These are phyloP conservation scores for Cryptococcus sp. DNA, from an alignment of 1,284 basidiomycete genomes.

Conservation along the genomic window DNA sequence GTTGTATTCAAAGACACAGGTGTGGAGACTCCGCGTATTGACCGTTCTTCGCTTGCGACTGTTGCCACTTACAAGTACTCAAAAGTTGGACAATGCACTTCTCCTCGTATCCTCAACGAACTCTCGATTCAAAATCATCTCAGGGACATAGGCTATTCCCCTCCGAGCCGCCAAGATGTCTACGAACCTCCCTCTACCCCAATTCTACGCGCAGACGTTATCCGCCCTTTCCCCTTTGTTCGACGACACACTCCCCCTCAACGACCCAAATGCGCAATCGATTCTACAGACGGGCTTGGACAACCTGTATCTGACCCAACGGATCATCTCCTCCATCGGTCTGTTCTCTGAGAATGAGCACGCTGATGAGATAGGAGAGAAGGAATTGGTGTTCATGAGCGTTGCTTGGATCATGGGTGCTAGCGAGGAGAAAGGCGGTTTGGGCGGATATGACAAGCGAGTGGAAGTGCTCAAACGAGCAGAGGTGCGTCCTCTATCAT, in stretches of 20 bases:
- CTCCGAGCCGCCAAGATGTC: constrained; percentile 7
- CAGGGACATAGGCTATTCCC: neutral
- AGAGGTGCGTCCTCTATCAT: constrained; percentile 59
- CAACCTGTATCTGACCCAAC: constrained; percentile 49
- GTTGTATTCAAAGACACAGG: no score
- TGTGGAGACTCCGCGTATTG: no score
- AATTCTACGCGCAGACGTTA: constrained; percentile 45
- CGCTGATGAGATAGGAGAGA: constrained; percentile 79
- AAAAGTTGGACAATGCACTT: no score
- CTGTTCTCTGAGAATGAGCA: constrained; percentile 85
- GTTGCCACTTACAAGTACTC: no score
- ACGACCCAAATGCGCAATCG: constrained; percentile 29
- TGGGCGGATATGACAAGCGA: constrained; percentile 63
- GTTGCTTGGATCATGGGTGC: constrained; percentile 74
- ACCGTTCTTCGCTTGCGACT: no score
- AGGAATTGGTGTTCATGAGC: constrained; percentile 75
- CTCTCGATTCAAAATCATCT: neutral
- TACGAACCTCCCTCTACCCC: constrained; percentile 44
- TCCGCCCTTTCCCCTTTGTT: constrained; percentile 42
- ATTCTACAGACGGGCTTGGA: constrained; percentile 33
- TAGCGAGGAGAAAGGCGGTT: constrained; percentile 67
- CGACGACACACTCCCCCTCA: constrained; percentile 40
- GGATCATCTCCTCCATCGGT: constrained; percentile 57
- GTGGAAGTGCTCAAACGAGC: constrained; percentile 61
- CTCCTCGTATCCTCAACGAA: no score